Base-by-base conservation (phyloP, 78 protist species). In the Anaeramoeba ignava region DNA sequence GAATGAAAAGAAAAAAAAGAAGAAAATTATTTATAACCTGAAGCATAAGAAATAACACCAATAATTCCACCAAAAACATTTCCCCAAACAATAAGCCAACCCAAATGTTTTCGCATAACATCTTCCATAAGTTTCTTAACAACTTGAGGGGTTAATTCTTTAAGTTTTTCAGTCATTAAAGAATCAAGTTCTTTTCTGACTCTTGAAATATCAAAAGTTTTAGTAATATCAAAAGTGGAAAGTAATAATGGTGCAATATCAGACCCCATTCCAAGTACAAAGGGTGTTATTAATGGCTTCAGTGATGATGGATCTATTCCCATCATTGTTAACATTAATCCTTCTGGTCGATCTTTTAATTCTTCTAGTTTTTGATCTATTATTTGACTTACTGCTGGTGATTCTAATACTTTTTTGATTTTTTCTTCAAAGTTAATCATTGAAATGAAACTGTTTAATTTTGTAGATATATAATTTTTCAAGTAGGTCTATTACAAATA, bases 31-130 rank as follows among this genome's bases (percentile, higher is more conserved):
- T n/a, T n/a, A n/a, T n/a, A n/a, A n/a, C n/a, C n/a, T n/a, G n/a
- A n/a, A n/a, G n/a, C n/a, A n/a, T n/a, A n/a, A 33, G 79, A 23
- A 36, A 81, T 0, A 34, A 86, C 31, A 31, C 88, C 88, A 40
- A 87, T 81, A 36, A 78, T 33, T 33, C 78, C 84, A 0, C 91
- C 91, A 78, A 89, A 89, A 37, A 89, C 42, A 17, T 85, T 89
- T 41, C 91, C 91, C 91, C 91, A 89, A 3, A 89, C 82, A 31
- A 89, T 40, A 34, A 89, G 83, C 91, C 84, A 85, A 33, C 89
- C 88, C 38, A 89, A 80, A 12, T 89, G 91, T n/a, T 37, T 42
- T 0, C 91, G 41, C 38, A 89, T 85, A n/a, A 88, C 78, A 34
- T 84, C 87, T 2, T 88, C 90, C 23, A 88, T 0, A 38, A 88